Evolutionary conservation across 2,329 filamentous ascomycete genomes (phyloP), one percentile per base, ranked within the genome.

Genomic region (Drechslerella dactyloides): DNA sequence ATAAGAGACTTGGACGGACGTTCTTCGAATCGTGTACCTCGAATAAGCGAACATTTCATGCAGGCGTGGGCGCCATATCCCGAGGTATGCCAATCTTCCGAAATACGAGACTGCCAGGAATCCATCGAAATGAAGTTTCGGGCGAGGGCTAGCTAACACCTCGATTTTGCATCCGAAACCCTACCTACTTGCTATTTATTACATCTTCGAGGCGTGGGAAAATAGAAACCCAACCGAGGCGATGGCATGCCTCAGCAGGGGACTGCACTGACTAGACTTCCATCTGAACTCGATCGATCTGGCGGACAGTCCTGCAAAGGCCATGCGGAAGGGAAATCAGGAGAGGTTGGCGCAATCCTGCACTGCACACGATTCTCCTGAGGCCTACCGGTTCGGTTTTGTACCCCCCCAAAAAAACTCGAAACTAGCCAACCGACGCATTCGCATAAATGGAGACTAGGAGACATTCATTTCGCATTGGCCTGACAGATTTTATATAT

Each of bases 401-500:
- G 53, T 58, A 48, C 33, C 27, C 65, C n/a, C 54, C 44, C 17
- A 48, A 21, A 70, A 57, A 53, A 63, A 21, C 21, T 44, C 40
- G 24, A 64, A 33, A 50, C 59, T 53, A 59, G 48, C 51, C n/a
- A 51, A 63, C 58, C 51, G 19, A 59, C 63, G 46, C 30, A 64
- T 62, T 55, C 37, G 42, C 19, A 63, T 42, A 50, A 60, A 53
- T 63, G 30, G 58, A 70, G 56, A 64, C 54, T 59, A 51, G 50
- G 35, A 55, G 50, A 56, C 37, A 35, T 58, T 54, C 15, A 61
- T 37, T 53, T 70, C 66, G 66, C 59, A 70, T 70, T 70, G 66
- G 58, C 44, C 59, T 70, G 54, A 42, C 66, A 55, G 54, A 62
- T 70, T 63, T 70, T 59, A 62, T 44, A 44, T 51, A 54, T 59